These are phyloP conservation scores for Ensete ventricosum DNA, from an alignment of 176 grass and related monocot genomes.

Conservation along the genomic window DNA sequence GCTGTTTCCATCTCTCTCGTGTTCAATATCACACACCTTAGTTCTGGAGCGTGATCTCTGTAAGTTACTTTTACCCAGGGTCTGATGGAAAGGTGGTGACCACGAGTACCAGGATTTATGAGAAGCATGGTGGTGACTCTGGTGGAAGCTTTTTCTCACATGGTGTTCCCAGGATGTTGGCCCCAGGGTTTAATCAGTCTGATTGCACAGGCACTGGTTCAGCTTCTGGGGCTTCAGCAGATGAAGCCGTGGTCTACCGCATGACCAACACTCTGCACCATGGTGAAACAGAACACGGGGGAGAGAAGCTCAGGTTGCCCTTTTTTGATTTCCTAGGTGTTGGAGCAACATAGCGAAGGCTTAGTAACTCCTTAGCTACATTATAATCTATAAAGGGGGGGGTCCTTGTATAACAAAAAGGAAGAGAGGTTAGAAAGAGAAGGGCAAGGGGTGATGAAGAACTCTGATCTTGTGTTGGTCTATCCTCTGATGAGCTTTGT, in stretches of 20 bases:
- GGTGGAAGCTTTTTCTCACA: background rate
- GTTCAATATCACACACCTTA: too few relatives aligned
- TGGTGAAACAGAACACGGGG: background rate
- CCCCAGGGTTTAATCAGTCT: background rate
- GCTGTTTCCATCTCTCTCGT: too few relatives aligned
- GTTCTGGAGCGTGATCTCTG: background rate
- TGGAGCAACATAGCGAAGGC: background rate
- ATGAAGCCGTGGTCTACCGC: background rate
- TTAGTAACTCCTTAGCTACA: too few relatives aligned
- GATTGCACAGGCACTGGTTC: background rate
- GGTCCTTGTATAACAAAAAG: too few relatives aligned
- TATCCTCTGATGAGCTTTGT: too few relatives aligned
- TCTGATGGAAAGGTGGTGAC: background rate
- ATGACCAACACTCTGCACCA: background rate
- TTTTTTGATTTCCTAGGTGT: constrained; percentile 2
- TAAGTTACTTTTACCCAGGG: background rate
- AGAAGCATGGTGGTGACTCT: background rate
- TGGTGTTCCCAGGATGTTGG: background rate
- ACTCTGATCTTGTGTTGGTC: too few relatives aligned
- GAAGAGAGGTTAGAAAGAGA: too few relatives aligned
- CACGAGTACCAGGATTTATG: background rate
- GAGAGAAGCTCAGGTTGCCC: background rate
- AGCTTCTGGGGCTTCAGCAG: background rate
- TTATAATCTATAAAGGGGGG: too few relatives aligned
- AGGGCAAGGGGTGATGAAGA: too few relatives aligned